These are phyloP conservation scores for Penicillium pancosmium DNA, from an alignment of 495 filamentous ascomycete species.

Conservation along the genomic window DNA sequence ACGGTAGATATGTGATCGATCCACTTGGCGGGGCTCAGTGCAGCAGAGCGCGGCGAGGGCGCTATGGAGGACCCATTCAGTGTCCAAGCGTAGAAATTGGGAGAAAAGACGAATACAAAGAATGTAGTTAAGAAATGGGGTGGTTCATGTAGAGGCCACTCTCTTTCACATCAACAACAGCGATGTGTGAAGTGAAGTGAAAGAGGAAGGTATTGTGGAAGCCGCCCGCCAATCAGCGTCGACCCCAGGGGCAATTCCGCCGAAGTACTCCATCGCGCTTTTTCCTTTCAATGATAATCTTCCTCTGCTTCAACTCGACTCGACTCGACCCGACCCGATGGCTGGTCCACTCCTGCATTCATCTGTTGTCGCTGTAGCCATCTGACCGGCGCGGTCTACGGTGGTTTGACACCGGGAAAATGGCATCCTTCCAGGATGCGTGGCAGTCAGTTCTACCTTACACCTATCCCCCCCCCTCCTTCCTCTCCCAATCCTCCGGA, in stretches of 20 bases:
- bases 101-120: neutral
- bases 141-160: neutral
- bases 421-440: conserved; percentile 54
- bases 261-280: conserved; percentile 23
- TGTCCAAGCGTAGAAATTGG: neutral
- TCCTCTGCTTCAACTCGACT: conserved; percentile 11
- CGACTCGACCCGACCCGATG: conserved; percentile 43
- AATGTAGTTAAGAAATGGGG: neutral
- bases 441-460: conserved; percentile 49
- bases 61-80: neutral
- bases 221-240: conserved; percentile 1
- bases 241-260: conserved; percentile 11
- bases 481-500: neutral
- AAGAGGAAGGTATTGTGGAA: too few species aligned
- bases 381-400: conserved; percentile 59
- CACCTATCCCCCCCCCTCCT: conserved; percentile 3
- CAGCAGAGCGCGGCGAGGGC: conserved; percentile 8
- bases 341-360: conserved; percentile 42
- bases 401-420: conserved; percentile 43
- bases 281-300: conserved; percentile 13
- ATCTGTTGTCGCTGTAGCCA: conserved; percentile 49
- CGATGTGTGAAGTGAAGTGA: neutral
- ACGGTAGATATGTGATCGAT: conserved; percentile 18
- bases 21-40: conserved; percentile 28
- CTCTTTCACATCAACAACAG: neutral